A percentile compares a stretch with the other conserved stretches of the same genome.
phyloP scores from a whole-genome alignment of 495 filamentous ascomycete species.

The Trichodelitschia bisporula region DNA sequence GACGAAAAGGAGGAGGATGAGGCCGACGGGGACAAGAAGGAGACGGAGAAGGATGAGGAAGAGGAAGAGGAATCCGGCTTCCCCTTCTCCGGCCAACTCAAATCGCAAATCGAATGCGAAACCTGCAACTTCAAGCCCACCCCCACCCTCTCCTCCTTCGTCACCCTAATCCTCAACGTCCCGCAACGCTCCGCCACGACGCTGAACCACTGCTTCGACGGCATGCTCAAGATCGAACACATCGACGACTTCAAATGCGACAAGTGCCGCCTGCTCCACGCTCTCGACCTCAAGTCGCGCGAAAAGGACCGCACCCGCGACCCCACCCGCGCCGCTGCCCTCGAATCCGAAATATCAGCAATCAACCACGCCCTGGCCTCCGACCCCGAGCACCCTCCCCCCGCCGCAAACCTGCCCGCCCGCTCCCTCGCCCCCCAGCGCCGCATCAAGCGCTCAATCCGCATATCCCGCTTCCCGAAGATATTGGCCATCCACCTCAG shows the following conservation, averaged over 20 bases:
- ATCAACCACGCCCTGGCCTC: constrained; percentile 36
- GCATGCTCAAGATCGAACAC: constrained; percentile 77
- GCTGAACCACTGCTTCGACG: constrained; percentile 63
- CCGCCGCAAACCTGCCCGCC: constrained; percentile 53
- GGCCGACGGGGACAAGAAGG: constrained; percentile 1
- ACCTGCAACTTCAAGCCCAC: constrained; percentile 76
- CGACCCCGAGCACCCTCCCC: constrained; percentile 54
- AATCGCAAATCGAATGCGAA: constrained; percentile 82
- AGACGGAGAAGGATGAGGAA: constrained; percentile 1
- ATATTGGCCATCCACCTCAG: constrained; percentile 82
- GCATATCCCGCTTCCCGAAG: constrained; percentile 66
- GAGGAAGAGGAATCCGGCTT: constrained; percentile 43
- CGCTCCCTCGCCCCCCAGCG: constrained; percentile 48
- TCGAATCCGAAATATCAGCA: constrained; percentile 29
- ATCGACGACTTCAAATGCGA: constrained; percentile 96
- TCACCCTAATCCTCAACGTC: constrained; percentile 78
- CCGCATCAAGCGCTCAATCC: constrained; percentile 62
- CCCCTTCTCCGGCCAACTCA: constrained; percentile 61
- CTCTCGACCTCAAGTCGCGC: constrained; percentile 24
- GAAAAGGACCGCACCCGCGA: constrained; percentile 23
- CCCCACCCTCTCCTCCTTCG: constrained; percentile 60
- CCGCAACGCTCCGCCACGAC: constrained; percentile 47
- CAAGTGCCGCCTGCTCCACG: constrained; percentile 66
- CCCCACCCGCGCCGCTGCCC: constrained; percentile 21
- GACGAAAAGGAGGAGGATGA: constrained; percentile 1